phyloP scores from a whole-genome alignment of 768 basidiomycete genomes.

The Hygrocybe coccinea region DNA sequence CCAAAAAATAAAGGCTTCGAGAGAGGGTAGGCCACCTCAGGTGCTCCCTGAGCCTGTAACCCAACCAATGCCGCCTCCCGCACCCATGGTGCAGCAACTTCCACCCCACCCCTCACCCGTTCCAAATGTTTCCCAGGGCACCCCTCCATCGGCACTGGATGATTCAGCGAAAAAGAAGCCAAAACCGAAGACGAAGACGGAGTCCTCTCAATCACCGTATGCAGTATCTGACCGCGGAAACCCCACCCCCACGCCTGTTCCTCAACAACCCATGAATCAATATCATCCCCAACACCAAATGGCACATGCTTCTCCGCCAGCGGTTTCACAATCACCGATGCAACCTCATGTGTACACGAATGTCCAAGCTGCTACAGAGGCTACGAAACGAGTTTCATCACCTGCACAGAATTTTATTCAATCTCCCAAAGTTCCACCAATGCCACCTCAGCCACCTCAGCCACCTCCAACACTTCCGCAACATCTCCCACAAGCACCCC shows the following conservation, averaged over 20 bases:
- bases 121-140: conserved; percentile 8
- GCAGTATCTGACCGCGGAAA: background rate
- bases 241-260: background rate
- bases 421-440: no score
- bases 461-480: background rate
- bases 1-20: conserved; percentile 19
- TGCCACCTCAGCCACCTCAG: no score
- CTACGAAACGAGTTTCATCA: conserved; percentile 10
- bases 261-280: conserved; percentile 7
- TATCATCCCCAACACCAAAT: conserved; percentile 1
- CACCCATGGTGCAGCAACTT: conserved; percentile 23
- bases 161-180: background rate
- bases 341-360: conserved; percentile 11
- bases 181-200: conserved; percentile 7
- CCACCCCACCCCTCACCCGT: conserved; percentile 17
- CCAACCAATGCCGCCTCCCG: conserved; percentile 23
- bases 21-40: conserved; percentile 26
- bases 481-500: background rate
- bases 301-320: conserved; percentile 9
- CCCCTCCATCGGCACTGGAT: background rate
- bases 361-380: conserved; percentile 12
- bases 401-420: conserved; percentile 1
- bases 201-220: conserved; percentile 3
- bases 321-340: conserved; percentile 15
- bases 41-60: conserved; percentile 13